phyloP scores from a whole-genome alignment of 768 basidiomycete genomes.

The Hypholoma sublateritium region DNA sequence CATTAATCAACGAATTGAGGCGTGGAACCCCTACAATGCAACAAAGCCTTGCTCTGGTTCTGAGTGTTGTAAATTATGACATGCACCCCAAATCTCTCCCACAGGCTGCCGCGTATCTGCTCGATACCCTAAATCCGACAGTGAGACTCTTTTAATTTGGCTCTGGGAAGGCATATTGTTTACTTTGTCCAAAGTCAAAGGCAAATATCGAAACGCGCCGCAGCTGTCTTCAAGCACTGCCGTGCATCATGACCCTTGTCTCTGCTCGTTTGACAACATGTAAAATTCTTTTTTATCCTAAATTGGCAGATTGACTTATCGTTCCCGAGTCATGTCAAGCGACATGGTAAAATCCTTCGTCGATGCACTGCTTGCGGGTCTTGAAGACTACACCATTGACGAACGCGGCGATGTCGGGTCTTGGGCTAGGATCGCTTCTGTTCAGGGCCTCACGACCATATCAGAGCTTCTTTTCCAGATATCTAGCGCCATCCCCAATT shows the following conservation, averaged over 20 bases:
- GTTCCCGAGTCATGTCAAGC: constrained; percentile 45
- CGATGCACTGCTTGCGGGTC: constrained; percentile 60
- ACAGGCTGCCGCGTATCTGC: constrained; percentile 56
- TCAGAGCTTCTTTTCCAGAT: constrained; percentile 50
- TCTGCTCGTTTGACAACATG: constrained; percentile 42
- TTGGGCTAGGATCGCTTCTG: constrained; percentile 84
- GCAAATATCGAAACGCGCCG: constrained; percentile 39
- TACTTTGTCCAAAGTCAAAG: constrained; percentile 22
- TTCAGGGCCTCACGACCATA: constrained; percentile 60
- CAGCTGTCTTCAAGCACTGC: constrained; percentile 44
- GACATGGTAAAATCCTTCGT: constrained; percentile 48
- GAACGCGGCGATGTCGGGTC: constrained; percentile 97
- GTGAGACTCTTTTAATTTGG: constrained; percentile 35
- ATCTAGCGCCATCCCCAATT: constrained; percentile 40
- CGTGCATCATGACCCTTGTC: constrained; percentile 47
- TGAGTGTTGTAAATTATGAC: constrained; percentile 70
- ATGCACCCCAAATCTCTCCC: constrained; percentile 51
- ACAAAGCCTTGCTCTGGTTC: constrained; percentile 69
- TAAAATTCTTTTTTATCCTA: constrained; percentile 30
- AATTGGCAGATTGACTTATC: constrained; percentile 9
- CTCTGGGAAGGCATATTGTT: background rate
- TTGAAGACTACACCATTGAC: constrained; percentile 90
- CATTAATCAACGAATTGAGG: constrained; percentile 64
- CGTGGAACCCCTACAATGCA: constrained; percentile 54
- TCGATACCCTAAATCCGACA: constrained; percentile 55